Evolutionary conservation across 2,329 filamentous ascomycete genomes (phyloP), one percentile per base, ranked within the genome.

Genomic region (Bipolaris zeicola): DNA sequence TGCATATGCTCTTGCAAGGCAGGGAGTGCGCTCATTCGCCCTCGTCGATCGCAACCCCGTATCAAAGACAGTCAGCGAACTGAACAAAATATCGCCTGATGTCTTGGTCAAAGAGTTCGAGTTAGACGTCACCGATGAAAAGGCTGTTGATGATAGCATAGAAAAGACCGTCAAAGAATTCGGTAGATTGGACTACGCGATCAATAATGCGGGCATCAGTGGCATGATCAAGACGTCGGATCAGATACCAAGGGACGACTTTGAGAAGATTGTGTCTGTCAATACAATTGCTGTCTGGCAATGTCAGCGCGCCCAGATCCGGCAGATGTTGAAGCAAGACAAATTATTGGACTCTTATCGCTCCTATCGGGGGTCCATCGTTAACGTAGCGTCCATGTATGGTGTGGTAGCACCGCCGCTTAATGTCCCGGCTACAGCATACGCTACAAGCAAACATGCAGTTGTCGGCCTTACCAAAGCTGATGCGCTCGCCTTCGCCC

Each of bases 241-340:
- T 52, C 76, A 84, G 53, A 65, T 79, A 38, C 70, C 74, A 1
- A 74, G 81, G 47, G 74, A 76, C 1, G 81, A 83, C 42, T 87
- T 83, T 78, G 67, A 80, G 37, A 74, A 76, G 5, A 76, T 86
- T 1, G 62, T 86, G 3, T 77, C 80, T 53, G 72, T 86, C 43
- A 83, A 87, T 58, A 76, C 85, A 20, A 80, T 80, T 41, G 85
- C 84, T 3, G 80, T 87, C 0, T 86, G 83, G 79, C 73, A 84
- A 22, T 86, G 84, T 59, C 82, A 86, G 63, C 76, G 78, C 48
- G 83, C 82, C 38, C 76, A 87, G 68, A 71, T 86, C 14, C 66
- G 67, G 3, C 73, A 80, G 42, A 85, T 86, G 82, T 59, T 83
- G 14, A 74, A 76, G 41, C 83, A 86, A 64, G 79, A 83, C 24